Base-by-base conservation (phyloP, 495 filamentous ascomycete species). In the Cercophora newfieldiana region DNA sequence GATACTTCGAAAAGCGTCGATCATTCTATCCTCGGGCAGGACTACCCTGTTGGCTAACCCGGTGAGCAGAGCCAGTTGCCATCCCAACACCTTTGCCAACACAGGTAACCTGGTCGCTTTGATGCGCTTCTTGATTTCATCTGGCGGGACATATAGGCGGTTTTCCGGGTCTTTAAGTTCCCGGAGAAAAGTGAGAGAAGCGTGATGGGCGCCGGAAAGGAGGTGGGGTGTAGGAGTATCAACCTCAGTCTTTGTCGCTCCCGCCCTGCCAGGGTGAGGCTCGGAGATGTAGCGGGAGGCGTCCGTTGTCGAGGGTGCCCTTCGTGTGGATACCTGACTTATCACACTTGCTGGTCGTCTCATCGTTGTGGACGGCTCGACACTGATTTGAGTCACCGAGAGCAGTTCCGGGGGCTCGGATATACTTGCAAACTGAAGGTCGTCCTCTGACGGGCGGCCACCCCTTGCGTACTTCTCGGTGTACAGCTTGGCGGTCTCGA, bases 401-500 rank as follows among this genome's bases (percentile, higher is more conserved):
- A 44, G 37, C 2, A 44, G 37, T 16, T 44, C 37, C 2, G 3
- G 12, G 2, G 37, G 37, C 37, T 44, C 12, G 2, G 37, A 2
- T 2, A 16, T 44, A 16, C 12, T 16, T 16, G 37, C 37, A 14
- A 44, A 44, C 4, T 16, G 37, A 16, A 44, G 26, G 26, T 1
- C 30, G 25, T 33, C 55, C 29, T 44, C 37, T 14, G 37, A 5
- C 12, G 51, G 51, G 1, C 51, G 51, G 7, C 14, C 22, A 1
- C 51, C 18, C 4, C 12, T 16, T 7, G 58, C 58, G 21, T 60
- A 48, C n/a, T n/a, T 21, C 21, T 47, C 16, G 30, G 64, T 66
- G 22, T 61, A 66, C 1, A 37, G 49, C 30, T 24, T 53, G 16
- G 64, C 64, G 4, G 57, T 48, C 1, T 60, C 56, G 3, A 18